Evolutionary conservation across 192 early-diverging fungal genomes (phyloP).

Genomic region (Lobosporangium transversale): DNA sequence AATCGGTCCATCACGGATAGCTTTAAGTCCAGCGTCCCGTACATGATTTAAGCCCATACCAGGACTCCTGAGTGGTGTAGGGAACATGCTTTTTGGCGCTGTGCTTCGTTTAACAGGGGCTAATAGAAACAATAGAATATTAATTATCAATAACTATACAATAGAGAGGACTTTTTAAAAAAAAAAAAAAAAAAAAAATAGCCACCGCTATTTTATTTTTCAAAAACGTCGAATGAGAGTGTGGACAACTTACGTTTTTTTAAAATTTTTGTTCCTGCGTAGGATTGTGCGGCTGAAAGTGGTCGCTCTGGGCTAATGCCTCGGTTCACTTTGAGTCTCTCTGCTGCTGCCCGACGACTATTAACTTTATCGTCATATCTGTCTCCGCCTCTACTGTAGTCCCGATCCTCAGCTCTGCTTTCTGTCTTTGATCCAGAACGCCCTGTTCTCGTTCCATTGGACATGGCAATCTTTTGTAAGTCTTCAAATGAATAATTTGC

Average conservation of each 20-base stretch:
- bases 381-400: not conserved
- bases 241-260: slow-evolving; percentile 22
- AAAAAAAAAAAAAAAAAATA: not conserved
- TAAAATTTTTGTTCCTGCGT: slow-evolving; percentile 25
- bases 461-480: slow-evolving; percentile 32
- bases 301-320: slow-evolving; percentile 42
- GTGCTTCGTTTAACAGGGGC: slow-evolving; percentile 34
- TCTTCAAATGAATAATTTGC: slow-evolving; percentile 30
- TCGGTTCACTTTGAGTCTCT: slow-evolving; percentile 42
- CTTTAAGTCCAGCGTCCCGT: slow-evolving; percentile 45
- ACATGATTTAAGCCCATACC: slow-evolving; percentile 24
- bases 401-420: slow-evolving; percentile 21
- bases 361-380: not conserved
- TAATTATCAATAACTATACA: not conserved
- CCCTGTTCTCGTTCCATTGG: slow-evolving; percentile 1
- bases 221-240: not conserved
- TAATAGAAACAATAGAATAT: too few relatives aligned
- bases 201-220: not conserved
- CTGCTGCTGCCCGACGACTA: slow-evolving; percentile 35
- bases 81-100: slow-evolving; percentile 29
- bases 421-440: not conserved
- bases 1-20: slow-evolving; percentile 42
- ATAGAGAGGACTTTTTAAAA: not conserved
- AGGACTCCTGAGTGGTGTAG: slow-evolving; percentile 23
- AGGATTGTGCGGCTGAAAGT: slow-evolving; percentile 24